Evolutionary conservation across 116 monocot genomes (phyloP).

Genomic region (Phalaenopsis hybrid): DNA sequence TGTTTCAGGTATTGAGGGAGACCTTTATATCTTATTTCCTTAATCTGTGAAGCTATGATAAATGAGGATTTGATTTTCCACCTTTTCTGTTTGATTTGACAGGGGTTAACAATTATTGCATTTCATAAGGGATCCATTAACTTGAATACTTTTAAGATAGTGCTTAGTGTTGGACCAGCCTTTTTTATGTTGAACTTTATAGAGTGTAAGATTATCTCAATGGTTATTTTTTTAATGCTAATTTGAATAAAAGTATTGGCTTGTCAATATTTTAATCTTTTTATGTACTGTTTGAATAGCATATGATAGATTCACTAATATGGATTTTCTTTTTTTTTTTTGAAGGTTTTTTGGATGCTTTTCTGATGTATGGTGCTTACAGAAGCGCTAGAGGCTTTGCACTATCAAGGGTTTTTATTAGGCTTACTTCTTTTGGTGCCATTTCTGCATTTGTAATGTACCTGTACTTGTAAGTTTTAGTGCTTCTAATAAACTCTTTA

Average conservation of each 20-base stretch:
- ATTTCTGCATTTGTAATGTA: conserved; percentile 52
- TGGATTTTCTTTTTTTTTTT: conserved; percentile 1
- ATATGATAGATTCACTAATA: neutral
- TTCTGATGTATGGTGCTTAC: conserved; percentile 96
- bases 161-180: conserved; percentile 76
- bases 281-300: neutral
- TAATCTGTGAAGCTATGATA: neutral
- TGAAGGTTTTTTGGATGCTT: conserved; percentile 72
- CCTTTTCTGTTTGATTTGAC: conserved; percentile 15
- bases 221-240: neutral
- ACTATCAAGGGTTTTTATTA: conserved; percentile 76
- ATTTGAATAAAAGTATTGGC: neutral
- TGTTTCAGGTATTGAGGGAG: conserved; percentile 70
- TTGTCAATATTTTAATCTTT: neutral
- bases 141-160: conserved; percentile 73
- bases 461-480: conserved; percentile 67
- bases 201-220: conserved; percentile 47
- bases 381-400: conserved; percentile 81
- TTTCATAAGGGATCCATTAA: conserved; percentile 66
- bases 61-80: neutral
- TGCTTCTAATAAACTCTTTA: neutral
- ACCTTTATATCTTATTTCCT: neutral
- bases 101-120: conserved; percentile 79
- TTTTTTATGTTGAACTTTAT: conserved; percentile 81
- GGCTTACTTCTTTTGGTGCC: conserved; percentile 67